Evolutionary conservation across 345 rosid species (phyloP).

Genomic region (Lenwebbia sp.): DNA sequence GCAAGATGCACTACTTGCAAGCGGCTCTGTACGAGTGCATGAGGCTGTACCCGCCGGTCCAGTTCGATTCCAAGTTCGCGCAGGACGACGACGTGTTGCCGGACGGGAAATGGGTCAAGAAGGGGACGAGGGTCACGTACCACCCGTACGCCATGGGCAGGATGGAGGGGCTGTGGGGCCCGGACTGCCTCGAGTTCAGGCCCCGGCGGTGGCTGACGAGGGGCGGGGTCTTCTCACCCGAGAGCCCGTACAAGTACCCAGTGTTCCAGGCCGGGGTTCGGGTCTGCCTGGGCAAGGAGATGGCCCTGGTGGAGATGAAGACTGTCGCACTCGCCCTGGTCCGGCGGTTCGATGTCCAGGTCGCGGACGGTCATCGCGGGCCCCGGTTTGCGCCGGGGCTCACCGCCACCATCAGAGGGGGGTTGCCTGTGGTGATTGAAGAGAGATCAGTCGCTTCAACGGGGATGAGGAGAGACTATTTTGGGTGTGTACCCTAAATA

Average conservation of each 20-base stretch:
- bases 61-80: conserved; percentile 63
- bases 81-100: conserved; percentile 49
- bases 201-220: conserved; percentile 40
- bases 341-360: conserved; percentile 18
- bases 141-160: conserved; percentile 64
- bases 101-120: conserved; percentile 33
- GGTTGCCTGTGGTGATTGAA: conserved; percentile 28
- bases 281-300: conserved; percentile 55
- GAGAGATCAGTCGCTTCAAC: background rate
- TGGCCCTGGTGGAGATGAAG: conserved; percentile 48
- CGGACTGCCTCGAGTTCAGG: conserved; percentile 25
- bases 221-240: conserved; percentile 15
- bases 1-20: conserved; percentile 46
- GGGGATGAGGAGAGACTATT: background rate
- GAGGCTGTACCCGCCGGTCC: conserved; percentile 70
- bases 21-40: conserved; percentile 52
- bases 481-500: accelerated
- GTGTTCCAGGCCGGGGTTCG: conserved; percentile 57
- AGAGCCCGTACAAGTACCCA: conserved; percentile 32
- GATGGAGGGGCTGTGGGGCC: conserved; percentile 46
- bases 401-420: conserved; percentile 65
- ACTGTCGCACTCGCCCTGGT: conserved; percentile 30
- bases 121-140: conserved; percentile 47
- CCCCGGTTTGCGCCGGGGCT: conserved; percentile 56
- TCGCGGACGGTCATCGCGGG: conserved; percentile 4